phyloP scores from a whole-genome alignment of 176 grass and related monocot species.

The Tuctoria greenei region DNA sequence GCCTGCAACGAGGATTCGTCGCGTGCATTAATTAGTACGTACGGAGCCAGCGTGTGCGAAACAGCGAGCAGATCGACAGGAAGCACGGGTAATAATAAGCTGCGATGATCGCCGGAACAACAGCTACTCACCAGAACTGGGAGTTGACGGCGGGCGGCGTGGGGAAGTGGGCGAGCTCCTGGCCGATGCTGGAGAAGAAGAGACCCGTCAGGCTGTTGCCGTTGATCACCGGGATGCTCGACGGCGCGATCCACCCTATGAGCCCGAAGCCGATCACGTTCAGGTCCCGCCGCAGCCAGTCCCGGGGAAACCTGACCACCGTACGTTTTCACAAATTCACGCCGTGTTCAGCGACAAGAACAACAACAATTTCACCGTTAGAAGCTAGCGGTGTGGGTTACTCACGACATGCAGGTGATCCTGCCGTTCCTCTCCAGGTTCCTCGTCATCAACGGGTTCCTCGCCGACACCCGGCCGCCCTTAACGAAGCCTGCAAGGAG shows the following conservation, averaged over 20 bases:
- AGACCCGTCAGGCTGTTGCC: constrained; percentile 92
- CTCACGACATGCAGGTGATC: constrained; percentile 74
- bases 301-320: constrained; percentile 56
- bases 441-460: constrained; percentile 58
- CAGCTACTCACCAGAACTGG: constrained; percentile 64
- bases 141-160: constrained; percentile 69
- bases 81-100: neutral
- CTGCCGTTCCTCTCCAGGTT: constrained; percentile 59
- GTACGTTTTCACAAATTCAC: neutral
- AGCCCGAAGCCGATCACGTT: constrained; percentile 93
- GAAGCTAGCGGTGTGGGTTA: neutral
- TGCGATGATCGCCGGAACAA: neutral
- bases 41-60: neutral
- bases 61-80: neutral
- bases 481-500: constrained; percentile 41
- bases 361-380: neutral
- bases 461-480: constrained; percentile 46
- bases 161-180: constrained; percentile 92
- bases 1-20: constrained; percentile 38
- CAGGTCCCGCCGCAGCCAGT: constrained; percentile 92
- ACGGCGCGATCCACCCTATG: constrained; percentile 88
- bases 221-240: constrained; percentile 80
- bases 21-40: too few species aligned
- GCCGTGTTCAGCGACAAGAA: neutral
- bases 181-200: constrained; percentile 91